Evolutionary conservation across 768 basidiomycete genomes (phyloP), one percentile per base, ranked within the genome.

Genomic region (Suillus occidentalis): DNA sequence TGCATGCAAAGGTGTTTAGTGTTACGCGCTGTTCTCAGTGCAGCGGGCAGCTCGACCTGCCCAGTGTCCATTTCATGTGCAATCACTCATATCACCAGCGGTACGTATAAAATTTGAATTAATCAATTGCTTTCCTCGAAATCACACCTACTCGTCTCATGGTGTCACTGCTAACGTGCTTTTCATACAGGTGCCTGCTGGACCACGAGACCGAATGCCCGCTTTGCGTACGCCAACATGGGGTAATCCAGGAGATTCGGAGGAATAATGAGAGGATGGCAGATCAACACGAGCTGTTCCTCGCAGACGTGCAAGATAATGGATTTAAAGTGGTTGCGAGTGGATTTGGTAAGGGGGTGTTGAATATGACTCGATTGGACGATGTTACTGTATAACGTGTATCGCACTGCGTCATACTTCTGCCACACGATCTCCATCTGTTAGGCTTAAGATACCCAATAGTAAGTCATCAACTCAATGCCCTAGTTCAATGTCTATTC

Each of bases 61-160:
- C 97, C 0, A 91, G 87, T 68, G 84, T 99, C 7, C 96, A 99
- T 76, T 99, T 98, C 73, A 97, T 99, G 97, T 99, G 97, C 77
- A 89, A 90, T 71, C 97, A 99, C 74, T 95, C 93, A 66, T 99
- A 94, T 79, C 97, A 99, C 74, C 94, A 97, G 73, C 84, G 95
- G 94, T 93, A 61, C 52, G 78, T 73, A 77, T 62, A 45, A 34
- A 13, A 55, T 20, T n/a, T 34, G 31, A 12, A 28, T 6, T 20
- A 7, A n/a, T 6, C 53, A 62, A 36, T 36, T 63, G 28, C 65
- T 61, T 50, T 66, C 31, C 40, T 57, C 10, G 6, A 34, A 55
- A 34, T 10, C 18, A 53, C 31, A 55, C 28, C 5, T 4, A 25
- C 47, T 53, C 52, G 10, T 20, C 12, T 40, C 16, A 20, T 59